phyloP scores from a whole-genome alignment of 108 stramenopile genomes.

The Cyclotella choctawhatcheeana region DNA sequence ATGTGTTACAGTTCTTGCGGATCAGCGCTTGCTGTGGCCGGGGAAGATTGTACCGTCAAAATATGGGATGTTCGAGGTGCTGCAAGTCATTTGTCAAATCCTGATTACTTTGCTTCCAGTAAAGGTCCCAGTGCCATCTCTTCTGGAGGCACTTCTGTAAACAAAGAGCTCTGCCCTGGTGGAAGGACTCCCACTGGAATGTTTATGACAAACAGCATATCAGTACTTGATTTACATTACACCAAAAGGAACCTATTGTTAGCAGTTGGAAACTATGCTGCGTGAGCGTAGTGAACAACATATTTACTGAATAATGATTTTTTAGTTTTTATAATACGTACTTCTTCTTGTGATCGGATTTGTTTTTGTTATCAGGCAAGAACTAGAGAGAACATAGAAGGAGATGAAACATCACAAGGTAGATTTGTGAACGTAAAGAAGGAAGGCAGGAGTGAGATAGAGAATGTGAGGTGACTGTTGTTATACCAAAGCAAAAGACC shows the following conservation, averaged over 20 bases:
- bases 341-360: no score
- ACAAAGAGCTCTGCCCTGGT: slow-evolving; percentile 27
- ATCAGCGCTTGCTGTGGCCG: slow-evolving; percentile 76
- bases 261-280: slow-evolving; percentile 74
- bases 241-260: slow-evolving; percentile 85
- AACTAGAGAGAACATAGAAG: no score
- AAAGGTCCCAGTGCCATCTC: slow-evolving; percentile 42
- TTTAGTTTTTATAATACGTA: no score
- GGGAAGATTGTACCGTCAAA: slow-evolving; percentile 79
- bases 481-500: no score
- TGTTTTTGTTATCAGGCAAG: no score
- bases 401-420: no score
- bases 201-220: slow-evolving; percentile 46
- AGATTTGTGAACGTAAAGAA: no score
- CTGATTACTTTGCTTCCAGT: slow-evolving; percentile 51
- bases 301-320: no score
- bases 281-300: not conserved
- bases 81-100: slow-evolving; percentile 46
- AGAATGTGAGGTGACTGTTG: no score
- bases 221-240: slow-evolving; percentile 79
- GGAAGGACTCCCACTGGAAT: slow-evolving; percentile 33
- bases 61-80: slow-evolving; percentile 84
- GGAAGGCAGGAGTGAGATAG: no score
- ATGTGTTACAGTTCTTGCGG: slow-evolving; percentile 83
- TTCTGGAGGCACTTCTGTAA: slow-evolving; percentile 31